Conservation (phyloP, 257 asterid genomes). For the Jasminum sambac region DNA sequence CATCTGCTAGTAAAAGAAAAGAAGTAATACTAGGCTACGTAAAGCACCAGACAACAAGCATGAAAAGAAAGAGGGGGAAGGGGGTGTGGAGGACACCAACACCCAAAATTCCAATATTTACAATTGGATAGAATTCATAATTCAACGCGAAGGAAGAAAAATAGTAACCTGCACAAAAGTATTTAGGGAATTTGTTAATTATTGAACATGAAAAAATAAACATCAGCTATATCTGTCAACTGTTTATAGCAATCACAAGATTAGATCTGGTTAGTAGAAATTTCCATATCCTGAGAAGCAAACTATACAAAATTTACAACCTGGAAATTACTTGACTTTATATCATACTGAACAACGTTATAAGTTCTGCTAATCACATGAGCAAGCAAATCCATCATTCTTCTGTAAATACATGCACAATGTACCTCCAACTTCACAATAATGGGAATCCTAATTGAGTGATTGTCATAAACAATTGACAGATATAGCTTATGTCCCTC, state of each 20-base stretch:
- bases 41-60: slow-evolving; percentile 1
- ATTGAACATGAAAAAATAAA: not conserved
- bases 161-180: slow-evolving; percentile 8
- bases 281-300: not conserved
- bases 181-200: not conserved
- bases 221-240: not conserved
- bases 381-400: not conserved
- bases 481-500: not conserved
- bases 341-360: not conserved
- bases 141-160: slow-evolving; percentile 22
- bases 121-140: slow-evolving; percentile 1
- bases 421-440: not conserved
- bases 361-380: not conserved
- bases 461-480: not conserved
- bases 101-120: slow-evolving; percentile 15
- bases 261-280: not conserved
- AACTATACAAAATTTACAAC: not conserved
- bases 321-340: not conserved
- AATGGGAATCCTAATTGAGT: slow-evolving; percentile 9
- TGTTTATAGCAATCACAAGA: not conserved
- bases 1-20: not conserved
- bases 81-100: not conserved
- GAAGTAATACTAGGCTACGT: slow-evolving; percentile 7
- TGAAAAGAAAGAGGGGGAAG: not conserved
- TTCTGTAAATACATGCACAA: not conserved